Percentiles rank a stretch among this genome's conserved stretches.
Evolutionary conservation across 139 green algal genomes (phyloP).

Genomic region (Coelastrella sp.): DNA sequence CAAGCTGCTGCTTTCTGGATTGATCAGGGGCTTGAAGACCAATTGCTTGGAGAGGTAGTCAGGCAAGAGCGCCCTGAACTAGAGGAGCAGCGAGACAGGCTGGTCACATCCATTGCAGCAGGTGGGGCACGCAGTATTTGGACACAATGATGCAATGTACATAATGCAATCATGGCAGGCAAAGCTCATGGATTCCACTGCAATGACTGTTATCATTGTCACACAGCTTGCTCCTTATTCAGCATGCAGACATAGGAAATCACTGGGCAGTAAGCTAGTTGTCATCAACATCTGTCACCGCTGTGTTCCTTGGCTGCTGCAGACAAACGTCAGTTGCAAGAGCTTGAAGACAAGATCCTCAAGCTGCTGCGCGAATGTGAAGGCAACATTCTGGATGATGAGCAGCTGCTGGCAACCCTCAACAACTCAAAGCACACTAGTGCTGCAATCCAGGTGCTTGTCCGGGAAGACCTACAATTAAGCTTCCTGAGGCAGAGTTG

Average conservation of each 20-base stretch:
- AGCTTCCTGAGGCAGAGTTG: too few species aligned
- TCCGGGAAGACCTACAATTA: too few species aligned
- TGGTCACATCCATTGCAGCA: constrained; percentile 78
- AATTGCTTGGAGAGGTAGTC: constrained; percentile 88
- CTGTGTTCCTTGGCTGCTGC: constrained; percentile 16
- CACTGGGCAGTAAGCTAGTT: too few species aligned
- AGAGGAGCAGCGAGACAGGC: constrained; percentile 82
- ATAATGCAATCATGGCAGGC: too few species aligned
- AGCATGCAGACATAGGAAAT: too few species aligned
- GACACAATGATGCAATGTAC: too few species aligned
- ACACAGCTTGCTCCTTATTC: too few species aligned
- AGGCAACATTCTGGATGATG: constrained; percentile 93
- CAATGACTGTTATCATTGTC: too few species aligned
- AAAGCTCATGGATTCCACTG: too few species aligned
- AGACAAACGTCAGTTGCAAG: constrained; percentile 88
- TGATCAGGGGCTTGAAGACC: constrained; percentile 78
- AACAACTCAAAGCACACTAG: constrained; percentile 89
- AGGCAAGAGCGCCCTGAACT: constrained; percentile 84
- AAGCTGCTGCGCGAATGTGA: constrained; percentile 86
- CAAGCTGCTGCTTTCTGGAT: background rate
- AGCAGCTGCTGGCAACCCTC: constrained; percentile 90
- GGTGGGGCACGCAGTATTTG: too few species aligned
- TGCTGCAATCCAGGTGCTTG: constrained; percentile 73
- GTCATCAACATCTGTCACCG: too few species aligned
- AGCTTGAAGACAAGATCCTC: constrained; percentile 78